Evolutionary conservation across 2,329 filamentous ascomycete species (phyloP).

Genomic region (Fusarium goolgardi): DNA sequence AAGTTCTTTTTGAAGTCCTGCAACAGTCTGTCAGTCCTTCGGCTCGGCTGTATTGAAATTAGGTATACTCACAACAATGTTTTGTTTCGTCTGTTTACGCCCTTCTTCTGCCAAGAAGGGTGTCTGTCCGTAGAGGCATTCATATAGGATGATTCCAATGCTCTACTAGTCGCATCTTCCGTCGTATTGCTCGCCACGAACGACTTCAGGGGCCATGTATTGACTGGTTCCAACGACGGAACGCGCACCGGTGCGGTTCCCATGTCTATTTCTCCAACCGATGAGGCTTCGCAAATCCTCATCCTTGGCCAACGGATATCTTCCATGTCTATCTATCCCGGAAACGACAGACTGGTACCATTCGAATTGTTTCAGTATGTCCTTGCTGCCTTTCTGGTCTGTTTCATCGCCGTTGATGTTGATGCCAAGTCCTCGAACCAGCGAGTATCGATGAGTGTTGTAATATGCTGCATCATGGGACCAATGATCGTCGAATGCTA

Average conservation of each 20-base stretch:
- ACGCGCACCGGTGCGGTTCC: conserved; percentile 78
- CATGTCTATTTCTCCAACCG: conserved; percentile 75
- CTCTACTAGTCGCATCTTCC: conserved; percentile 98
- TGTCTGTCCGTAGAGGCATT: conserved; percentile 92
- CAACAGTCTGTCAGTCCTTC: conserved; percentile 15
- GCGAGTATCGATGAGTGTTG: conserved; percentile 80
- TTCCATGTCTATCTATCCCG: conserved; percentile 50
- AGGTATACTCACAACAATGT: conserved; percentile 74
- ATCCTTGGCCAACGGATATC: conserved; percentile 45
- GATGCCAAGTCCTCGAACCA: conserved; percentile 82
- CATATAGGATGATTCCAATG: conserved; percentile 91
- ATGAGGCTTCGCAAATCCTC: conserved; percentile 61
- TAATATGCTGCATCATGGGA: conserved; percentile 90
- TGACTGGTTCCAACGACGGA: conserved; percentile 96
- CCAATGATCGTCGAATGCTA: conserved; percentile 97
- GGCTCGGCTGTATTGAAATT: neutral
- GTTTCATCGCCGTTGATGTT: conserved; percentile 77
- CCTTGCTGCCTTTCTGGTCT: conserved; percentile 68
- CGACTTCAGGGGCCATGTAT: conserved; percentile 97
- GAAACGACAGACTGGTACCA: conserved; percentile 49
- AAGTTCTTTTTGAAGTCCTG: conserved; percentile 79
- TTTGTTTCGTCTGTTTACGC: conserved; percentile 84
- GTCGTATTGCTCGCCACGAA: conserved; percentile 84
- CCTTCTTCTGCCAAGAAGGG: conserved; percentile 86
- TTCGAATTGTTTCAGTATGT: conserved; percentile 51